Evolutionary conservation across 495 filamentous ascomycete species (phyloP).

Genomic region (Podospora comata): DNA sequence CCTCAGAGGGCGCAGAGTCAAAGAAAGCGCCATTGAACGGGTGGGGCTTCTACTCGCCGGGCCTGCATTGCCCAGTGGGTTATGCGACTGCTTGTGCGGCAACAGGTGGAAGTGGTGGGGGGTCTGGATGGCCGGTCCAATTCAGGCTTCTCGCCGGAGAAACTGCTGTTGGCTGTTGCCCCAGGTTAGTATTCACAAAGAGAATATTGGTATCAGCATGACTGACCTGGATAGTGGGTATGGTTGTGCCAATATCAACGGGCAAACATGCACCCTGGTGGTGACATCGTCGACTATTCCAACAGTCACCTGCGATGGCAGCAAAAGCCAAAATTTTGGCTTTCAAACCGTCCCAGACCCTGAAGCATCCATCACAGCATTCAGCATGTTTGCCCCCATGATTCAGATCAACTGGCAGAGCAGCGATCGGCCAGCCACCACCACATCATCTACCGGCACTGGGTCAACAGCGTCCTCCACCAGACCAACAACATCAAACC

Average conservation of each 20-base stretch:
- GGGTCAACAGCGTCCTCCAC: neutral
- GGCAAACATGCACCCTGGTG: slow-evolving; percentile 33
- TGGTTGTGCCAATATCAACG: slow-evolving; percentile 34
- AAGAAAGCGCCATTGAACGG: slow-evolving; percentile 22
- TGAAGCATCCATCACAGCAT: slow-evolving; percentile 24
- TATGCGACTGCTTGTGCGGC: slow-evolving; percentile 38
- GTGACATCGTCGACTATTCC: slow-evolving; percentile 29
- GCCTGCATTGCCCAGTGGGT: slow-evolving; percentile 33
- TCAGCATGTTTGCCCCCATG: slow-evolving; percentile 35
- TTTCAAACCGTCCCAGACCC: slow-evolving; percentile 26
- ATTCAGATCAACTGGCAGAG: slow-evolving; percentile 39
- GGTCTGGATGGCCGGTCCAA: slow-evolving; percentile 32
- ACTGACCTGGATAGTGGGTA: slow-evolving; percentile 26
- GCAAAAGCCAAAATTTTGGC: slow-evolving; percentile 17
- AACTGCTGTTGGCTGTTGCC: slow-evolving; percentile 39
- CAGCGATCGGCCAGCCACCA: slow-evolving; percentile 23
- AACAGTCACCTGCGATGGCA: slow-evolving; percentile 31
- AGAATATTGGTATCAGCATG: neutral
- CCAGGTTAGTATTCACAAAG: slow-evolving; percentile 25
- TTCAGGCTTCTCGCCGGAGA: slow-evolving; percentile 32
- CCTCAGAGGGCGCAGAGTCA: slow-evolving; percentile 20
- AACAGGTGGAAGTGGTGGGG: slow-evolving; percentile 25
- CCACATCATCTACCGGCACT: neutral
- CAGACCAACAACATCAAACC: neutral
- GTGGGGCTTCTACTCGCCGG: slow-evolving; percentile 38